Conservation (phyloP, 179 eudicot genomes). For the Actinidia arguta region DNA sequence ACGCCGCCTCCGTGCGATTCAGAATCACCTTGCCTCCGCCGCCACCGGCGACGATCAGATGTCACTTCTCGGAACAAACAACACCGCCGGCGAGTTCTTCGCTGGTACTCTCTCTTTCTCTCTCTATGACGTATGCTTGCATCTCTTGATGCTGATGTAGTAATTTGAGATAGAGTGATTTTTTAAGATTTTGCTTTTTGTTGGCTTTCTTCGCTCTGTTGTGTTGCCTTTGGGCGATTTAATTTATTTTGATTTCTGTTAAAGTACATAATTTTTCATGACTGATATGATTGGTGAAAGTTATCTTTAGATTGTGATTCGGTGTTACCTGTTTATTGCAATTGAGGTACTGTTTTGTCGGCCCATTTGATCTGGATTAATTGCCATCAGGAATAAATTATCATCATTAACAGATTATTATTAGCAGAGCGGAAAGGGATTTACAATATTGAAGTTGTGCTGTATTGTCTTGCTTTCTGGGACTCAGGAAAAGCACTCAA, state of each 20-base stretch:
- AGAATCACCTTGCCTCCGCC: slow-evolving; percentile 38
- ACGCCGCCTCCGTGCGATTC: slow-evolving; percentile 45
- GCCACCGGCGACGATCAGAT: slow-evolving; percentile 21
- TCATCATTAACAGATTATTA: background rate
- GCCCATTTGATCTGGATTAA: background rate
- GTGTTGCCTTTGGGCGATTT: background rate
- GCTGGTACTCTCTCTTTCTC: slow-evolving; percentile 29
- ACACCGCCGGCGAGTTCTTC: slow-evolving; percentile 49
- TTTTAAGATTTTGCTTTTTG: background rate
- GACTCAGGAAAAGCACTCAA: background rate
- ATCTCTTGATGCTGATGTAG: background rate
- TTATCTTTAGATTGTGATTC: too few relatives aligned
- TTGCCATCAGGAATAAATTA: background rate
- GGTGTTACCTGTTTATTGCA: too few relatives aligned
- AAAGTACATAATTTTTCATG: background rate
- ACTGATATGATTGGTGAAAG: too few relatives aligned
- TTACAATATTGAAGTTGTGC: background rate
- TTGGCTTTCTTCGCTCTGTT: background rate
- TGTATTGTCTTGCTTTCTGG: background rate
- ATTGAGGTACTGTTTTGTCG: background rate
- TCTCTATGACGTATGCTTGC: background rate
- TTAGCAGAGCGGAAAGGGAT: too few relatives aligned
- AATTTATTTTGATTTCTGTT: background rate
- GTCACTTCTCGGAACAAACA: slow-evolving; percentile 26
- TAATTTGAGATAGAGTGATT: background rate